Evolutionary conservation across 441 rosid genomes (phyloP), one percentile per base, ranked within the genome.

Genomic region (Rhodomyrtus psidioides): DNA sequence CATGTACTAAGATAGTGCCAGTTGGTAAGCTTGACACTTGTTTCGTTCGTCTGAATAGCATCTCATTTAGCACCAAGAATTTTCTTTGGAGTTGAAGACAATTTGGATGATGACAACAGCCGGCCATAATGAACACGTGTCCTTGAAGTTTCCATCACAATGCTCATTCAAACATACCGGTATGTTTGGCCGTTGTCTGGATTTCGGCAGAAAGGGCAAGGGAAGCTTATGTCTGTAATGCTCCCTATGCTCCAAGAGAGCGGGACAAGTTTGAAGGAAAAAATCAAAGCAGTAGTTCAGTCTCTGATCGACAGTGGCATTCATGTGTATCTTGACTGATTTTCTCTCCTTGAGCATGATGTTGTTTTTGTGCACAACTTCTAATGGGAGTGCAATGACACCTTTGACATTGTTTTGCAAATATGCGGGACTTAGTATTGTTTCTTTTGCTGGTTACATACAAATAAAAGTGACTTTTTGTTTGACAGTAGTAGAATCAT

Each of bases 311-410:
- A 28, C 3, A 60, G 6, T 16, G 74, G 23, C 5, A 15, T 60
- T 0, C 0, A 16, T 1, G 1, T 55, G 1, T 10, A 56, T 24
- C n/a, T 10, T 1, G 7, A 10, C 27, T 56, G 6, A 24, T 56
- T 56, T 56, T 24, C 27, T 14, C 59, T 56, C 27, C 59, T n/a
- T 58, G 30, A 58, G 17, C 28, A 26, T 10, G 60, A 26, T 57
- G 14, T 58, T 5, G 28, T 58, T 58, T 5, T 2, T 28, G 23
- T 62, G 74, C 17, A 62, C 24, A 15, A 16, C 42, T 62, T 12
- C 3, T 7, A 6, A 4, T 62, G 8, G 42, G 8, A 60, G 6
- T 16, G 27, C 28, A 16, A 12, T 15, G 23, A 62, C 24, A 16
- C 3, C 42, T 16, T 30, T 16, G 75, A 62, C 12, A 8, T 7